Evolutionary conservation across 495 filamentous ascomycete species (phyloP), one percentile per base, ranked within the genome.

Genomic region (Cercophora sp.): DNA sequence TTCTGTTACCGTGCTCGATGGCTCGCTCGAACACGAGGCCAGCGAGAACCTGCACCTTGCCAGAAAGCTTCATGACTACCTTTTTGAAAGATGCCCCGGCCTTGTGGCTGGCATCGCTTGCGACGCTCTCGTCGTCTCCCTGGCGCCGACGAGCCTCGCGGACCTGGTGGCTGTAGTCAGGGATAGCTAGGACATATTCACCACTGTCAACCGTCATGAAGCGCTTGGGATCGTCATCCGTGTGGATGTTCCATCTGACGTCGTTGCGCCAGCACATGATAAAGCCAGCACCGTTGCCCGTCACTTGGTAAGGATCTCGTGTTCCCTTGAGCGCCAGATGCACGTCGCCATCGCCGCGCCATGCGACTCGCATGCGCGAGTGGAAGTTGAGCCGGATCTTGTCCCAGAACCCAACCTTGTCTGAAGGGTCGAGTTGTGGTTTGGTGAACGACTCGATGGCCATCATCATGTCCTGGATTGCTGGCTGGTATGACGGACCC

Each of bases 381-480:
- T 99, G 93, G 64, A 95, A 91, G 59, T 85, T 91, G 15, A 99
- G 78, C 52, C 93, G 77, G 26, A 99, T 96, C 76, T 99, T 99
- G 67, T 99, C 93, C 93, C 93, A 99, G 73, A 99, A 99, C 6
- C 93, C 93, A 41, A 89, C 88, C 36, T 88, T 81, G 34, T 99
- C 93, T 1, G 92, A 96, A 4, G 88, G 87, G 69, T 97, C 93
- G 32, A 96, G 75, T 57, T 94, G 90, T 4, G 89, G 88, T 59
- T 97, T 99, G 8, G 91, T 96, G 70, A 99, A 96, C 0, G 87
- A 87, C 73, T 99, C 93, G 52, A 99, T 89, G 20, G 94, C 89
- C 83, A 97, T 96, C 93, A 99, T 99, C 88, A 96, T 96, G 61
- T 99, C 93, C 68, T 99, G 93, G 48, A 99, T 96, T 9, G 91